These are phyloP conservation scores for Martiniozyma abietophila DNA, from an alignment of 805 yeast species.

Conservation along the genomic window DNA sequence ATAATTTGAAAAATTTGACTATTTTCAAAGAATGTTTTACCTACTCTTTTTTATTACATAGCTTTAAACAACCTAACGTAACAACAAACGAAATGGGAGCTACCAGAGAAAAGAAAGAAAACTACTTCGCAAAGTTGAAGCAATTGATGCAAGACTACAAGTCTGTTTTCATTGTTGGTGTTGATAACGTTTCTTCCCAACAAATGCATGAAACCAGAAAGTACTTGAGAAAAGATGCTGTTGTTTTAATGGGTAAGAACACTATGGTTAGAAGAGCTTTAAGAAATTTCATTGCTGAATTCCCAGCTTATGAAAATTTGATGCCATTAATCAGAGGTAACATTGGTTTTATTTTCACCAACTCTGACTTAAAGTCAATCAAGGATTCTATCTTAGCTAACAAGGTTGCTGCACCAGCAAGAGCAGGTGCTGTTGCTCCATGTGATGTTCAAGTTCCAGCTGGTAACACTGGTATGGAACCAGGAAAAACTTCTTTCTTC, in stretches of 20 bases:
- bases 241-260: slow-evolving; percentile 99
- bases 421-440: slow-evolving; percentile 99
- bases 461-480: slow-evolving; percentile 99
- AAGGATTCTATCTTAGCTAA: slow-evolving; percentile 82
- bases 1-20: background rate
- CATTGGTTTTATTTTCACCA: slow-evolving; percentile 99
- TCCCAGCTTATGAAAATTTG: slow-evolving; percentile 93
- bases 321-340: slow-evolving; percentile 95
- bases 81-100: slow-evolving; percentile 97
- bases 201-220: slow-evolving; percentile 99
- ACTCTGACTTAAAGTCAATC: slow-evolving; percentile 82
- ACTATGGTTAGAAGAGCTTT: slow-evolving; percentile 99
- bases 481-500: slow-evolving; percentile 99
- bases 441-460: slow-evolving; percentile 96
- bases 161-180: slow-evolving; percentile 98
- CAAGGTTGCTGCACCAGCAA: slow-evolving; percentile 99
- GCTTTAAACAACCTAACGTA: slow-evolving; percentile 92
- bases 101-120: slow-evolving; percentile 93
- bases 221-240: slow-evolving; percentile 90
- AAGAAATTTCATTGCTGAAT: slow-evolving; percentile 88
- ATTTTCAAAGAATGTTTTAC: background rate
- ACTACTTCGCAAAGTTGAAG: slow-evolving; percentile 93
- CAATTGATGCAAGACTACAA: slow-evolving; percentile 92
- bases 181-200: slow-evolving; percentile 99
- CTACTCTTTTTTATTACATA: slow-evolving; percentile 6